Evolutionary conservation across 345 rosid species (phyloP).

Genomic region (Brassica nigra): DNA sequence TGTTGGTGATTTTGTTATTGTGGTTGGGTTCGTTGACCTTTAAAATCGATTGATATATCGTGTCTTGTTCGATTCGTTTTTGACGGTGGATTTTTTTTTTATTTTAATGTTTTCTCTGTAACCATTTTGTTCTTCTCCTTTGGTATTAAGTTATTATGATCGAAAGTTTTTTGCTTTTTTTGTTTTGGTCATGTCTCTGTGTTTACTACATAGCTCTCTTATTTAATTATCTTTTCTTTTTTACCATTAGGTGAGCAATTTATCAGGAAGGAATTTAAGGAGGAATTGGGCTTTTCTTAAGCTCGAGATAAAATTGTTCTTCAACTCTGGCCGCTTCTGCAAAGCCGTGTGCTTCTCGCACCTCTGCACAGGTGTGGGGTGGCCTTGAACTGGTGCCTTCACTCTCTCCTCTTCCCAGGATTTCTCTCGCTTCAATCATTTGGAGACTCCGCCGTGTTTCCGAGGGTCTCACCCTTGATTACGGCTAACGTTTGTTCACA

Average conservation of each 20-base stretch:
- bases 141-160: background rate
- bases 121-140: background rate
- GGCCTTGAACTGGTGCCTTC: slow-evolving; percentile 53
- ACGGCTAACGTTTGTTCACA: slow-evolving; percentile 64
- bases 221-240: background rate
- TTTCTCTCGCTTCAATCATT: slow-evolving; percentile 80
- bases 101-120: background rate
- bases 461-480: slow-evolving; percentile 85
- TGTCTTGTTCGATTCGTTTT: slow-evolving; percentile 24
- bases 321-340: slow-evolving; percentile 97
- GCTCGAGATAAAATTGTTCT: slow-evolving; percentile 48
- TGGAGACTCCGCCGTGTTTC: slow-evolving; percentile 94
- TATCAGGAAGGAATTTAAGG: background rate
- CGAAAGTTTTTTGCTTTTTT: slow-evolving; percentile 10
- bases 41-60: background rate
- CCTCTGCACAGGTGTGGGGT: slow-evolving; percentile 95
- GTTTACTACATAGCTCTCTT: background rate
- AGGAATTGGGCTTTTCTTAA: slow-evolving; percentile 47
- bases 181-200: background rate
- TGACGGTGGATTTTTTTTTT: background rate
- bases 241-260: slow-evolving; percentile 21
- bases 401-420: slow-evolving; percentile 61
- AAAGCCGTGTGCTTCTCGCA: slow-evolving; percentile 72
- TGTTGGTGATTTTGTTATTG: slow-evolving; percentile 10
- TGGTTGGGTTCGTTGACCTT: background rate